These are phyloP conservation scores for Ampelomyces quisqualis DNA, from an alignment of 2,329 filamentous ascomycete species.

Conservation along the genomic window DNA sequence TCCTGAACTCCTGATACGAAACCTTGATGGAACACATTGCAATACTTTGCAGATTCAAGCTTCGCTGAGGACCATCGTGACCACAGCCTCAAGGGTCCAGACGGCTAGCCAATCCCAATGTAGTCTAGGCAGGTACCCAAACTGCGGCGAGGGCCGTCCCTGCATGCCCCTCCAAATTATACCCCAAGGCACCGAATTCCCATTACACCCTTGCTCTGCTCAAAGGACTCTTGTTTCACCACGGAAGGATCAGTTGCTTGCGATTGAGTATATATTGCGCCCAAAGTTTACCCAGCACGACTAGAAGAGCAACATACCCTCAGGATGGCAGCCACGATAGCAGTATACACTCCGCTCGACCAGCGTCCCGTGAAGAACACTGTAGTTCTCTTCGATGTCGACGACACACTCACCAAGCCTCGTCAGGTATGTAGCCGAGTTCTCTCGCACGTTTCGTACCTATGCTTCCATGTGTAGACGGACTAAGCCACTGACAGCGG, in stretches of 20 bases:
- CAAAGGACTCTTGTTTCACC: background rate
- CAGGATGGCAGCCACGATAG: conserved; percentile 46
- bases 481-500: conserved; percentile 12
- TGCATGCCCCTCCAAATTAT: conserved; percentile 26
- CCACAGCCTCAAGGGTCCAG: conserved; percentile 10
- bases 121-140: conserved; percentile 14
- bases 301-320: background rate
- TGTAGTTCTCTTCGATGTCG: conserved; percentile 93
- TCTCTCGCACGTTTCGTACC: background rate
- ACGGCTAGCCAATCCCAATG: conserved; percentile 7
- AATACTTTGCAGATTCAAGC: conserved; percentile 4
- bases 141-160: conserved; percentile 27
- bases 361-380: conserved; percentile 89
- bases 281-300: background rate
- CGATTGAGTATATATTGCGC: background rate
- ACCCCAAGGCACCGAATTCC: conserved; percentile 5
- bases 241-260: background rate
- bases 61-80: conserved; percentile 10
- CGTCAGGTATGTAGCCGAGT: conserved; percentile 61
- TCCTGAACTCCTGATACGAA: conserved; percentile 1
- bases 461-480: too few species aligned
- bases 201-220: conserved; percentile 13
- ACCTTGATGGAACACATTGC: conserved; percentile 8
- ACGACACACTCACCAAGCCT: conserved; percentile 84
- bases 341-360: conserved; percentile 70